Conservation (phyloP, 805 yeast species). For the Wickerhamiella slavikovae region DNA sequence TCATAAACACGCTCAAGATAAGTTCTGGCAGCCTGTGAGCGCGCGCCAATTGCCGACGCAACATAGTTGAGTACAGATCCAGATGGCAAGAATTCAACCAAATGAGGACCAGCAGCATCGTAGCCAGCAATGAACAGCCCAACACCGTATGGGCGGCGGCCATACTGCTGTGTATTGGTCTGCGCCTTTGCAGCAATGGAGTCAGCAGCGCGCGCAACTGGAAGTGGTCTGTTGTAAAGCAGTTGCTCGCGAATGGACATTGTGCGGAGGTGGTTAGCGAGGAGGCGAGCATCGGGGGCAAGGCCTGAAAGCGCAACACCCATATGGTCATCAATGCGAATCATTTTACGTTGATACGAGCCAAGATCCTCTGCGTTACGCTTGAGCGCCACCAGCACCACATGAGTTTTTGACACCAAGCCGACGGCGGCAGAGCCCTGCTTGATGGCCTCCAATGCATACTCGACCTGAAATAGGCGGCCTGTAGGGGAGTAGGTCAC, state of each 20-base stretch:
- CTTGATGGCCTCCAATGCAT: slow-evolving; percentile 86
- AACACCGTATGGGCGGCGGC: slow-evolving; percentile 95
- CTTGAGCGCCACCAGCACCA: slow-evolving; percentile 82
- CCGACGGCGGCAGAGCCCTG: slow-evolving; percentile 98
- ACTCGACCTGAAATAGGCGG: slow-evolving; percentile 71
- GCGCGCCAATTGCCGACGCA: slow-evolving; percentile 94
- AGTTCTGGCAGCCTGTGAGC: slow-evolving; percentile 97
- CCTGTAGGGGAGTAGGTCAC: slow-evolving; percentile 96
- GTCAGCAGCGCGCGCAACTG: slow-evolving; percentile 63
- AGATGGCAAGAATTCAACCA: slow-evolving; percentile 87
- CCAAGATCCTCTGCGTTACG: slow-evolving; percentile 96
- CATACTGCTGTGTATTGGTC: slow-evolving; percentile 85
- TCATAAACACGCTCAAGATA: slow-evolving; percentile 76
- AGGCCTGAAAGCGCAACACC: slow-evolving; percentile 93
- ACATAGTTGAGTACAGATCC: slow-evolving; percentile 81
- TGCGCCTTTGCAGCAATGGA: slow-evolving; percentile 94
- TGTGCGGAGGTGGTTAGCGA: slow-evolving; percentile 72
- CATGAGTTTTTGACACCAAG: slow-evolving; percentile 63
- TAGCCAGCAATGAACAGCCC: slow-evolving; percentile 78
- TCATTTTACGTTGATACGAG: slow-evolving; percentile 84
- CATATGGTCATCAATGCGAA: slow-evolving; percentile 79
- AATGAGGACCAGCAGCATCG: slow-evolving; percentile 87
- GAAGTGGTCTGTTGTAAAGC: slow-evolving; percentile 70
- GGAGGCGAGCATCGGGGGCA: slow-evolving; percentile 94
- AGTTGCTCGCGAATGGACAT: slow-evolving; percentile 77